phyloP scores from a whole-genome alignment of 495 filamentous ascomycete species.

The Gamarada debralockiae region DNA sequence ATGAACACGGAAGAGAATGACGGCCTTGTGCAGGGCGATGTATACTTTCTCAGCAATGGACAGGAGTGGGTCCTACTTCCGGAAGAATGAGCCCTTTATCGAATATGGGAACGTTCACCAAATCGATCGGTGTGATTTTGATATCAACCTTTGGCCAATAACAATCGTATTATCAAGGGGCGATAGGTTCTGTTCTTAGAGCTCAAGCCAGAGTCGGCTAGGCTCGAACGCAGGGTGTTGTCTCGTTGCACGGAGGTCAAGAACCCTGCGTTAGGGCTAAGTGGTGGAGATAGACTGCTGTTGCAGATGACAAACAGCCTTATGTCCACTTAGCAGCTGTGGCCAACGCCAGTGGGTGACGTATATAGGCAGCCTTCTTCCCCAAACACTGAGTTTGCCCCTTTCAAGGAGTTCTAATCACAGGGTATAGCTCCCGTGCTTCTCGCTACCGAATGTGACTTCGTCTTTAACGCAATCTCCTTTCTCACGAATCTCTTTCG shows the following conservation, averaged over 20 bases:
- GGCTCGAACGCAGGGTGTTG: slow-evolving; percentile 1
- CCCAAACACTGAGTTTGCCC: slow-evolving; percentile 8
- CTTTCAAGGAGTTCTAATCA: slow-evolving; percentile 14
- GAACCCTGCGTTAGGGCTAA: slow-evolving; percentile 16
- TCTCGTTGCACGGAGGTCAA: slow-evolving; percentile 7
- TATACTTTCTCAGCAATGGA: not conserved
- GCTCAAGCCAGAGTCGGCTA: slow-evolving; percentile 5
- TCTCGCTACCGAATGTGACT: not conserved
- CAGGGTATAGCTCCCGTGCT: not conserved
- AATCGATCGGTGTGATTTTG: not conserved
- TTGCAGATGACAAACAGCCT: slow-evolving; percentile 22
- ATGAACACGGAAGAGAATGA: slow-evolving; percentile 1
- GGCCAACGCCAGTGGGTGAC: slow-evolving; percentile 5
- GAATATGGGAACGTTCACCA: not conserved
- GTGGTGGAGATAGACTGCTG: slow-evolving; percentile 19
- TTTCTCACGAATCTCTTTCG: too few relatives aligned
- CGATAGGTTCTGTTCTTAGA: not conserved
- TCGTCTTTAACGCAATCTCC: too few relatives aligned
- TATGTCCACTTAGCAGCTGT: slow-evolving; percentile 22
- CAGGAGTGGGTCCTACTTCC: not conserved
- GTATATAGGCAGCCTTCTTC: slow-evolving; percentile 21
- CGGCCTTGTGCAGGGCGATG: not conserved
- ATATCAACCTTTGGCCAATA: not conserved
- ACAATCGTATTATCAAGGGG: slow-evolving; percentile 2
- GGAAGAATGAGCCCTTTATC: not conserved